phyloP scores from a whole-genome alignment of 768 basidiomycete genomes.

The Lactarius deliciosus region DNA sequence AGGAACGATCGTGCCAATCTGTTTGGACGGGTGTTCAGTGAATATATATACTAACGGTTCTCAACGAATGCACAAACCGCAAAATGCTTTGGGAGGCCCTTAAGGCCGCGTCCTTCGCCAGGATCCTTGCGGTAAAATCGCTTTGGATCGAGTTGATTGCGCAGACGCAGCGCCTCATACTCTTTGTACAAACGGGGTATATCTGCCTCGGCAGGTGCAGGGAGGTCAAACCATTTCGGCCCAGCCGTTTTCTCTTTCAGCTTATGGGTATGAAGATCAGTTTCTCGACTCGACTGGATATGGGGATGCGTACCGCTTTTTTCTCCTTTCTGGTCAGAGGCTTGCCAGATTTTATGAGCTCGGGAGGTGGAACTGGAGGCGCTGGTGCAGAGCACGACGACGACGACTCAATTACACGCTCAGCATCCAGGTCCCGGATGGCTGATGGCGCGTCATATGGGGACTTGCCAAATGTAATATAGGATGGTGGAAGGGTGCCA shows the following conservation, averaged over 20 bases:
- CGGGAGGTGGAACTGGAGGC: constrained; percentile 61
- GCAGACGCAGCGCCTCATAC: constrained; percentile 81
- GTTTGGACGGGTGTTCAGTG: constrained; percentile 20
- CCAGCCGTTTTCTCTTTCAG: constrained; percentile 72
- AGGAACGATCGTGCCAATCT: constrained; percentile 81
- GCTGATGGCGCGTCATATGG: constrained; percentile 46
- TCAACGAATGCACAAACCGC: constrained; percentile 52
- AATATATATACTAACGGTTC: constrained; percentile 4
- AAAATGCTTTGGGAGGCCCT: constrained; percentile 85
- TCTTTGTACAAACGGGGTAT: constrained; percentile 78
- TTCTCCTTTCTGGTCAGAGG: constrained; percentile 69
- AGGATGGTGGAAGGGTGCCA: constrained; percentile 59
- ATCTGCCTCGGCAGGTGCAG: constrained; percentile 77
- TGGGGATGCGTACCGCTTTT: constrained; percentile 55
- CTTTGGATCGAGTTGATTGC: constrained; percentile 89
- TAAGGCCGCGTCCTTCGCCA: constrained; percentile 81
- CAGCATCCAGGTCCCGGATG: constrained; percentile 62
- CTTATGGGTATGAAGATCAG: constrained; percentile 40
- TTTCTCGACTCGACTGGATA: constrained; percentile 11
- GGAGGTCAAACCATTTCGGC: constrained; percentile 84
- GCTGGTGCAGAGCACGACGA: constrained; percentile 51
- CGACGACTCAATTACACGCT: constrained; percentile 51
- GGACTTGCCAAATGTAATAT: constrained; percentile 54
- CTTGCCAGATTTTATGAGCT: constrained; percentile 59
- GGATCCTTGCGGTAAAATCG: constrained; percentile 87